Evolutionary conservation across 441 rosid genomes (phyloP), one percentile per base, ranked within the genome.

Genomic region (Francoa sonchifolia): DNA sequence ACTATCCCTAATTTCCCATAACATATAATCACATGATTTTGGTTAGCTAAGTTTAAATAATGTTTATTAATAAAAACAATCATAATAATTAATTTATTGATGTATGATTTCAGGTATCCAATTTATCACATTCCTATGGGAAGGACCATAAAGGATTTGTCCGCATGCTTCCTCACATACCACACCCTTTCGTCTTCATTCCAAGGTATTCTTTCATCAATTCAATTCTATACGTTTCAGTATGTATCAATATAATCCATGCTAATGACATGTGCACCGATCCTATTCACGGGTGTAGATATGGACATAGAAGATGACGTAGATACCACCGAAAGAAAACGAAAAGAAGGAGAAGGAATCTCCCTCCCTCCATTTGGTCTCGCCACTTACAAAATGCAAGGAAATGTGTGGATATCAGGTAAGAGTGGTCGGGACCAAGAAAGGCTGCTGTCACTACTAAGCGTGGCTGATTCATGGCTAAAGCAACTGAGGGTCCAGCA

Each of bases 51-150:
- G n/a, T n/a, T n/a, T n/a, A n/a, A n/a, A n/a, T n/a, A n/a, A n/a
- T n/a, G n/a, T n/a, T n/a, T 11, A 16, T 36, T 29, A 32, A 31
- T 21, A 20, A 0, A 12, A 3, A 13, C 14, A 5, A 16, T 19
- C 19, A 18, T 10, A 44, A 33, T 23, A 19, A 9, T 17, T 10
- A 35, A 34, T 53, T 22, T 6, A 47, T 50, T 58, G 5, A 30
- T 58, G 34, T 25, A 22, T 43, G 33, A 7, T 14, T 14, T 33
- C 53, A 80, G 92, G 92, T 88, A 89, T 52, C 98, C 98, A 0
- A 85, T 89, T 21, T 89, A 89, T 55, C 96, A 82, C 66, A 89
- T 89, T 44, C 98, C 98, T 6, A 85, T 85, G 96, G 96, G 96
- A 50, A 76, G 93, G 55, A 82, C 94, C 52, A 85, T 89, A 58